Evolutionary conservation across 225 moss, liverwort and hornwort species (phyloP).

Genomic region (Anthoceros angustus): DNA sequence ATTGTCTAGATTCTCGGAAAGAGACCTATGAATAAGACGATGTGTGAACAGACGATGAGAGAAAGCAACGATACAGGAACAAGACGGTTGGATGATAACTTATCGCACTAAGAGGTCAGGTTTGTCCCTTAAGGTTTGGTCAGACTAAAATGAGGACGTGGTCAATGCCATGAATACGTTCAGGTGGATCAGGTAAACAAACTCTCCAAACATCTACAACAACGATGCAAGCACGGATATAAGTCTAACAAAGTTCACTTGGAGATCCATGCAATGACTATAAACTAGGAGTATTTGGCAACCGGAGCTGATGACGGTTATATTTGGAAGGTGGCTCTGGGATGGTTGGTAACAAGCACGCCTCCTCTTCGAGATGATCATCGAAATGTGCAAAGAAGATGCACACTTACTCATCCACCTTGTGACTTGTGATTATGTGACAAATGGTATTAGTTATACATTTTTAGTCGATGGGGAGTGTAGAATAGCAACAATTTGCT

Average conservation of each 20-base stretch:
- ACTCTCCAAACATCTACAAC: constrained; percentile 64
- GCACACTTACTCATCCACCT: too few relatives aligned
- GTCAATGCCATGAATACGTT: too few relatives aligned
- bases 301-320: constrained; percentile 87
- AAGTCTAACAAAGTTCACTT: neutral
- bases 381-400: constrained; percentile 6
- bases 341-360: constrained; percentile 89
- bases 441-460: neutral
- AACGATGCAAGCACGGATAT: neutral
- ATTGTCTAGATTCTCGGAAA: constrained; percentile 47
- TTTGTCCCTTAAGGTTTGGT: constrained; percentile 5
- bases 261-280: too few relatives aligned
- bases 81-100: constrained; percentile 77
- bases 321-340: constrained; percentile 96
- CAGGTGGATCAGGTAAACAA: too few relatives aligned
- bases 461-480: neutral
- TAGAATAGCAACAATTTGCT: constrained; percentile 10
- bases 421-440: neutral
- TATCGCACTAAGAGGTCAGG: constrained; percentile 86
- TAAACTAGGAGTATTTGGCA: too few relatives aligned
- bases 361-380: constrained; percentile 64
- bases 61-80: constrained; percentile 44
- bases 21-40: constrained; percentile 36
- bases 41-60: constrained; percentile 14
- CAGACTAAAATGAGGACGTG: too few relatives aligned